Base-by-base conservation (phyloP, 768 basidiomycete species). In the Hygrocybe punicea region DNA sequence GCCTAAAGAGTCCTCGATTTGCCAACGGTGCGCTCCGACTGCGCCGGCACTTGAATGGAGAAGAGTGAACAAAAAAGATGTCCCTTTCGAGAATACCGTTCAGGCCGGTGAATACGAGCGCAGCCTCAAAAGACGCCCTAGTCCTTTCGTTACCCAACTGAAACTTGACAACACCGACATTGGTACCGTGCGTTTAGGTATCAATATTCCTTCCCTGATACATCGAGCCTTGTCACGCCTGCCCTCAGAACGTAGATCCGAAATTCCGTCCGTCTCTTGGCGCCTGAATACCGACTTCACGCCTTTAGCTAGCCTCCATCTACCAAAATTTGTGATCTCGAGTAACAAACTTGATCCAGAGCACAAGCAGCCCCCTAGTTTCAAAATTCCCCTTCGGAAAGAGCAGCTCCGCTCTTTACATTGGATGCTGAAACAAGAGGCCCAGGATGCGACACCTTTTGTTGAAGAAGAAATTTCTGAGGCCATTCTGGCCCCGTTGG, bases 391-490 rank as follows among this genome's bases (percentile, higher is more conserved):
- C 16, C 80, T 98, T 25, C 84, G 95, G 39, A 81, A 76, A 29
- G 95, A 98, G 64, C 95, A 98, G 66, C 77, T 91, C 19, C 90
- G 94, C 25, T 97, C 94, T 3, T 73, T 97, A 53, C 83, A 83
- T 51, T 98, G 95, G 95, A 97, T 97, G 95, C 72, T 96, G 45
- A 69, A 76, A 45, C 91, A 91, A 65, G 95, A 98, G 70, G 74
- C 81, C 2, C 55, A 63, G 1, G 74, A 83, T 34, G 83, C 84
- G 0, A 70, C 80, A 9, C 86, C 91, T 1, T 98, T 96, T 68
- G 69, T 93, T 25, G 95, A 98, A 69, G 93, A 98, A 68, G 95
- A 98, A 68, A 91, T 97, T 42, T 88, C 92, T 0, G 95, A 98
- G 70, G 91, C 93, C 3, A 82, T 91, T 46, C 77, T 95, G 3